These are phyloP conservation scores for Eustoma russellianum DNA, from an alignment of 257 asterid genomes.

Conservation along the genomic window DNA sequence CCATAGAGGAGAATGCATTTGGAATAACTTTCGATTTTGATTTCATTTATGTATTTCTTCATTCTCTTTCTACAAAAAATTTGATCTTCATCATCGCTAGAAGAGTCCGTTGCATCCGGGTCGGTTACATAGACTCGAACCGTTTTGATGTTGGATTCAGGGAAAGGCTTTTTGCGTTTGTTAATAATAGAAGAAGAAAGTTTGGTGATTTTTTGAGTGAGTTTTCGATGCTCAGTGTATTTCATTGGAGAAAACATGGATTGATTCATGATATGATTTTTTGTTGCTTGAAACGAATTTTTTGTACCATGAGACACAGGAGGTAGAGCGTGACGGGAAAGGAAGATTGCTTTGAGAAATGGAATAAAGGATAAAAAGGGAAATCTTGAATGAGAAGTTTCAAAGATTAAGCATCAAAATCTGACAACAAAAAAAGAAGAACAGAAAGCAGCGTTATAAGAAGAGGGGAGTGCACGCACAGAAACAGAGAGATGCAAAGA, in stretches of 20 bases:
- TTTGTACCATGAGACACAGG: too few relatives aligned
- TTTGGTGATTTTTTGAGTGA: constrained; percentile 33
- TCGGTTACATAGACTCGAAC: constrained; percentile 54
- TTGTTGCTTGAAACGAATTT: too few relatives aligned
- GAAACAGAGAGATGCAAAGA: too few relatives aligned
- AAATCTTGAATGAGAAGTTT: too few relatives aligned
- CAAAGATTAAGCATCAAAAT: too few relatives aligned
- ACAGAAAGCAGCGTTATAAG: too few relatives aligned
- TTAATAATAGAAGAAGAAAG: constrained; percentile 9
- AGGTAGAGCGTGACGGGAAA: too few relatives aligned
- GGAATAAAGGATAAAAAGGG: too few relatives aligned
- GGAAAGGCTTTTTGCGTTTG: constrained; percentile 15
- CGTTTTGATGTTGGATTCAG: constrained; percentile 20
- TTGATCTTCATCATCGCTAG: constrained; percentile 55
- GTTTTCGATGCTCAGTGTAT: constrained; percentile 49
- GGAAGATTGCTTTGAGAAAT: too few relatives aligned
- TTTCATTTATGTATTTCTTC: constrained; percentile 45
- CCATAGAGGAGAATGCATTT: background rate
- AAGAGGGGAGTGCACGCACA: too few relatives aligned
- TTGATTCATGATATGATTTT: constrained; percentile 11
- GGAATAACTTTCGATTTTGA: constrained; percentile 9
- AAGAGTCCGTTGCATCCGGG: constrained; percentile 80
- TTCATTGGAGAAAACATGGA: constrained; percentile 49
- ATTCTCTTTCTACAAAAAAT: constrained; percentile 43
- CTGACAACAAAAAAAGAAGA: too few relatives aligned